Evolutionary conservation across 306 rosid genomes (phyloP).

Genomic region (Pterocarpus macrocarpus): DNA sequence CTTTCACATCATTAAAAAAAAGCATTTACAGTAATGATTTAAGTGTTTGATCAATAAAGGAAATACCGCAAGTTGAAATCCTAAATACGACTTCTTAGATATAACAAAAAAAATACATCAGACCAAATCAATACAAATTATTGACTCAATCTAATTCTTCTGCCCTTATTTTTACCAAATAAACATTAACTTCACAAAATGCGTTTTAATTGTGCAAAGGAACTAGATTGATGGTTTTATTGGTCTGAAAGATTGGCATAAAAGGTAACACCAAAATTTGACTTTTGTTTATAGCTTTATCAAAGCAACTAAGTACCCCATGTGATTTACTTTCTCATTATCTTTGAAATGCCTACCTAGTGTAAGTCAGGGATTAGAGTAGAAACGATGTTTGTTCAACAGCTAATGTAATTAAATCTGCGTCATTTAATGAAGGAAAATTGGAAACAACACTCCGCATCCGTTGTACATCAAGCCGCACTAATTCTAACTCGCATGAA

Average conservation of each 20-base stretch:
- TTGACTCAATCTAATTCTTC: no score
- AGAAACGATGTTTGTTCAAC: not conserved
- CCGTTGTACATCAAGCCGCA: constrained; percentile 54
- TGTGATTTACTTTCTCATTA: not conserved
- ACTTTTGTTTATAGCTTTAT: not conserved
- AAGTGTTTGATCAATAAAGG: no score
- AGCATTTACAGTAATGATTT: no score
- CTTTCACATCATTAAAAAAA: no score
- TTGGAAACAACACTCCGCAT: constrained; percentile 34
- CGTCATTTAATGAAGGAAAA: constrained; percentile 2
- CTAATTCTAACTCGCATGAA: constrained; percentile 44
- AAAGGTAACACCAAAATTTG: not conserved
- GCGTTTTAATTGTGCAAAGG: no score
- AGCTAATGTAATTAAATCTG: not conserved
- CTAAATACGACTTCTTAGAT: no score
- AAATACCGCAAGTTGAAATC: no score
- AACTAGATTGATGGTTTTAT: not conserved
- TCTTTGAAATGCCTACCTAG: not conserved
- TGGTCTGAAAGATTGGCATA: not conserved
- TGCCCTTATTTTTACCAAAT: no score
- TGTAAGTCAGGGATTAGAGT: not conserved
- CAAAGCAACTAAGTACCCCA: not conserved
- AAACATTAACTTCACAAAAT: no score
- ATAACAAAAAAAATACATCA: no score
- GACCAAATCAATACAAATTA: no score